These are phyloP conservation scores for Apiotrichum montevideense DNA, from an alignment of 1,284 basidiomycete species.

Conservation along the genomic window DNA sequence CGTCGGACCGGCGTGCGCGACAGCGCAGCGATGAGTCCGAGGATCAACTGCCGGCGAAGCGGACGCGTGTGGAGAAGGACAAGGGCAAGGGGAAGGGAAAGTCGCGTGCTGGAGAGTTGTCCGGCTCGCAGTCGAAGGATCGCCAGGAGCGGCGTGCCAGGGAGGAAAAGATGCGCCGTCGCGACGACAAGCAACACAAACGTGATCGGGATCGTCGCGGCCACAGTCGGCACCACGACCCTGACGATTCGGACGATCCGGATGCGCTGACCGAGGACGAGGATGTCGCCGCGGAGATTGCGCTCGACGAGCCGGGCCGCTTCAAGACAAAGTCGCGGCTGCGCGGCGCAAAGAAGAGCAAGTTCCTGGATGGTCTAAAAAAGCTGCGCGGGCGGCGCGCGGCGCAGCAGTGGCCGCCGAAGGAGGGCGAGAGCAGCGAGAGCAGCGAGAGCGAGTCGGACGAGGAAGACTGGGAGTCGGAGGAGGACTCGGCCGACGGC, in stretches of 20 bases:
- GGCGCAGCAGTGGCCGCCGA: slow-evolving; percentile 3
- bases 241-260: slow-evolving; percentile 20
- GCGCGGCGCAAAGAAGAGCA: slow-evolving; percentile 14
- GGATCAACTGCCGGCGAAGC: not conserved
- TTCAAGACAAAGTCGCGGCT: slow-evolving; percentile 52
- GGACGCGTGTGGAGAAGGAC: not conserved
- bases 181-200: not conserved
- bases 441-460: slow-evolving; percentile 35
- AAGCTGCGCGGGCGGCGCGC: slow-evolving; percentile 20
- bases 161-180: not conserved
- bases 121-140: no score
- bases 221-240: slow-evolving; percentile 4
- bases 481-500: slow-evolving; percentile 59
- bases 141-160: no score
- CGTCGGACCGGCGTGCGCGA: no score
- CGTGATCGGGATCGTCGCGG: no score
- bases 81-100: not conserved
- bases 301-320: slow-evolving; percentile 44
- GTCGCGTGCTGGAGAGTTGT: no score
- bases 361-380: slow-evolving; percentile 30
- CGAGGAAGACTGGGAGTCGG: slow-evolving; percentile 25
- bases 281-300: slow-evolving; percentile 54
- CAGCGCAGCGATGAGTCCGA: not conserved
- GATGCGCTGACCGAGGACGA: slow-evolving; percentile 48
- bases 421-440: slow-evolving; percentile 6